phyloP scores from a whole-genome alignment of 306 rosid species.

The Nissolia schottii region DNA sequence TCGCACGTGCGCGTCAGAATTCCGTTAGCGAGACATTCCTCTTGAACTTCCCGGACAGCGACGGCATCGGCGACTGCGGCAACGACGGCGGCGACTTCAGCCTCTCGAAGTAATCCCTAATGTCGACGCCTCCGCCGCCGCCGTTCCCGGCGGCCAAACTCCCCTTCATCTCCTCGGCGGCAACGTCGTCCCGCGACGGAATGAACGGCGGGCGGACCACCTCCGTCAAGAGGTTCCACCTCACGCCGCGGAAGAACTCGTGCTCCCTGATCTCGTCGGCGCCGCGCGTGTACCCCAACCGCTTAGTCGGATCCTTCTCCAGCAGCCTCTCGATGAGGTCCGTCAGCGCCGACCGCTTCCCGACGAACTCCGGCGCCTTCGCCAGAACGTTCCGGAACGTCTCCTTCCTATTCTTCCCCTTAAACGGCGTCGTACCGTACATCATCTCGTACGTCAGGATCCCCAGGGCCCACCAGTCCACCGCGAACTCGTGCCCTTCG shows the following conservation, averaged over 20 bases:
- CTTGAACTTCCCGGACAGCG: slow-evolving; percentile 29
- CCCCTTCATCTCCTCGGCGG: background rate
- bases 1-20: slow-evolving; percentile 39
- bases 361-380: slow-evolving; percentile 70
- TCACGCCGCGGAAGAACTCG: slow-evolving; percentile 64
- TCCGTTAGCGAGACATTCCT: slow-evolving; percentile 36
- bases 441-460: slow-evolving; percentile 76
- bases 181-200: slow-evolving; percentile 54
- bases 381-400: slow-evolving; percentile 70
- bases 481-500: slow-evolving; percentile 91
- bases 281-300: slow-evolving; percentile 73
- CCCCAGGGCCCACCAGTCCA: slow-evolving; percentile 98
- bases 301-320: slow-evolving; percentile 66
- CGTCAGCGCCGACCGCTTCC: slow-evolving; percentile 51
- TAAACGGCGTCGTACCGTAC: slow-evolving; percentile 85
- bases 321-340: slow-evolving; percentile 66
- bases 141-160: background rate
- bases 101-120: slow-evolving; percentile 50
- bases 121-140: slow-evolving; percentile 24
- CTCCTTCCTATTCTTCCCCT: slow-evolving; percentile 74
- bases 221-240: slow-evolving; percentile 71
- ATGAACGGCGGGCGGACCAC: slow-evolving; percentile 78
- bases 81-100: slow-evolving; percentile 51
- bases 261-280: slow-evolving; percentile 85
- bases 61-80: slow-evolving; percentile 52